These are phyloP conservation scores for Discostella stelligera DNA, from an alignment of 352 stramenopile species.

Conservation along the genomic window DNA sequence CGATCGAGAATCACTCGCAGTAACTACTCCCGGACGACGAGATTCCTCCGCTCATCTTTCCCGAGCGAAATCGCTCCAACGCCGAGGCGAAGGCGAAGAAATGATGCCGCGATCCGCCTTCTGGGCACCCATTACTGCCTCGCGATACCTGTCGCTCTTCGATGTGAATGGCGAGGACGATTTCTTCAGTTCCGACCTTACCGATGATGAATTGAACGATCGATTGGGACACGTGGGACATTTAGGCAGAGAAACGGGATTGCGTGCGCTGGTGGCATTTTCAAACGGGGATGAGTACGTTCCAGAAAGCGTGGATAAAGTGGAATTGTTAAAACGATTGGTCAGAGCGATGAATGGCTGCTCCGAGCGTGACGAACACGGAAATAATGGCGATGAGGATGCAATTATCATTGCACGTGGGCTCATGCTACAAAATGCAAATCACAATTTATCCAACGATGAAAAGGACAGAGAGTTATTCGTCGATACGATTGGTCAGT, in stretches of 20 bases:
- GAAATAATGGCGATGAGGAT: slow-evolving; percentile 1
- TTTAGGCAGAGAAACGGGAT: slow-evolving; percentile 19
- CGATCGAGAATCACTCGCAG: slow-evolving; percentile 65
- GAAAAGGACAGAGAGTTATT: slow-evolving; percentile 46
- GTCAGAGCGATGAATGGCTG: slow-evolving; percentile 68
- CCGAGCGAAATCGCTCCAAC: slow-evolving; percentile 36
- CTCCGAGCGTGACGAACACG: neutral
- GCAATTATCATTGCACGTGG: slow-evolving; percentile 27
- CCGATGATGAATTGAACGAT: slow-evolving; percentile 59
- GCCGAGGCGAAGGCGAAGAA: slow-evolving; percentile 66
- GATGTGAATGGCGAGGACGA: slow-evolving; percentile 70
- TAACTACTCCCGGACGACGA: slow-evolving; percentile 13
- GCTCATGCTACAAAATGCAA: slow-evolving; percentile 55
- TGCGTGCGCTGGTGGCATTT: slow-evolving; percentile 66
- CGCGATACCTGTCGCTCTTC: slow-evolving; percentile 73
- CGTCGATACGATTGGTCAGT: slow-evolving; percentile 44
- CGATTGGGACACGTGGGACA: slow-evolving; percentile 58
- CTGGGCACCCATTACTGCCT: slow-evolving; percentile 81
- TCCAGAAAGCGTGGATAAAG: slow-evolving; percentile 55
- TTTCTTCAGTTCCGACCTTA: slow-evolving; percentile 81
- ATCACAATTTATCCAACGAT: slow-evolving; percentile 69
- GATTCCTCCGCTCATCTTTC: slow-evolving; percentile 30
- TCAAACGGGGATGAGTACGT: slow-evolving; percentile 79
- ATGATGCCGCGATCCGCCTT: slow-evolving; percentile 76
- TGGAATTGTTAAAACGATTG: slow-evolving; percentile 53